Base-by-base conservation (phyloP, 805 yeast species). In the Starmerella apis region DNA sequence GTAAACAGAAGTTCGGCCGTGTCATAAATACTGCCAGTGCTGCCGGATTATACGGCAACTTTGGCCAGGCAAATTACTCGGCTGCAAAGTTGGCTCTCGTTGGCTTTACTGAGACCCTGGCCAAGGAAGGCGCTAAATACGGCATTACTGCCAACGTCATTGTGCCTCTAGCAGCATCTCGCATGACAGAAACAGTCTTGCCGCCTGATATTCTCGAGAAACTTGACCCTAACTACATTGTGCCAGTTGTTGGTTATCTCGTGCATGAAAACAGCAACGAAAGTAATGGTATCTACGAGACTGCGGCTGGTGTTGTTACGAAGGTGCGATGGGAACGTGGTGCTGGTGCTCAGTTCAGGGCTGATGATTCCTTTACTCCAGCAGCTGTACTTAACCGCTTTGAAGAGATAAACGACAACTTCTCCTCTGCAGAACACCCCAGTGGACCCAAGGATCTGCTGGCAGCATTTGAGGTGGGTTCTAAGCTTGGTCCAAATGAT, bases 301-400 rank as follows among this genome's bases (percentile, higher is more conserved):
- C 85, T 56, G 98, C 96, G 27, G 97, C 95, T 38, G 97, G 97
- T 0, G 83, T 81, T 65, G 86, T 76, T 66, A 86, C 87, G 36
- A 94, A 86, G 68, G 81, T 90, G 54, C 78, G 96, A 63, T 90
- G 96, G 96, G 90, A 90, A 69, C 79, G 97, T 65, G 79, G 90
- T 25, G 77, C 83, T 16, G 98, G 97, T 58, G 84, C 78, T 52
- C 71, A 81, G 55, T 83, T 90, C 71, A 84, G 81, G 65, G 83
- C 94, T 32, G 86, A 81, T 62, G 73, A 75, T 30, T 60, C 79
- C 20, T 82, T 83, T 59, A 86, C 95, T 4, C 92, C 96, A 13
- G 94, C 87, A 59, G 81, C 90, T 1, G 81, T 90, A 35, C 75
- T 86, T 53, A 69, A 72, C 61, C 75, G 77, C 61, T 82, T 82